phyloP scores from a whole-genome alignment of 129 eudicot genomes.

The Artemisia annua region DNA sequence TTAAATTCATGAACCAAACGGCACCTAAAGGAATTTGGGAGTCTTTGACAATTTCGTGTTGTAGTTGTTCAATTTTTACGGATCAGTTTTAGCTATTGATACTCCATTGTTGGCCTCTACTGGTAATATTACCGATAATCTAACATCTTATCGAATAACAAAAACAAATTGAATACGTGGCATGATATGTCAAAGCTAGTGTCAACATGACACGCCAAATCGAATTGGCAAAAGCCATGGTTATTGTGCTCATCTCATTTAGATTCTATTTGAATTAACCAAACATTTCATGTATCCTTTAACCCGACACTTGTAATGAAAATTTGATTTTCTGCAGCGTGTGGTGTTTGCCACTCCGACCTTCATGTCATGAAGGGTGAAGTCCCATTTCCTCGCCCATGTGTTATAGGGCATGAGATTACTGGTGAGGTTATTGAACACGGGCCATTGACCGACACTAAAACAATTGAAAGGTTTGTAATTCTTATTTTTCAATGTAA shows the following conservation, averaged over 20 bases:
- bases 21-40: no score
- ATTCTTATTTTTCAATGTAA: background rate
- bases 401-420: conserved; percentile 96
- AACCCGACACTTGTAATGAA: no score
- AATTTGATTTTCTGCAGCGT: conserved; percentile 53
- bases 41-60: background rate
- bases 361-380: conserved; percentile 97
- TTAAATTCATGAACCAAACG: no score
- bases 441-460: conserved; percentile 71
- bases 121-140: background rate
- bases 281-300: no score
- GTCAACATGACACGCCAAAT: background rate
- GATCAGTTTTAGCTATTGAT: background rate
- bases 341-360: conserved; percentile 98
- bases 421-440: conserved; percentile 98
- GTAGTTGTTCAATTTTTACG: background rate
- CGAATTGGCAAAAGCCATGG: background rate
- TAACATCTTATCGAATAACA: background rate
- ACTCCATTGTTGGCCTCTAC: background rate
- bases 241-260: background rate
- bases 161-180: background rate
- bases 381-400: conserved; percentile 88
- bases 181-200: background rate
- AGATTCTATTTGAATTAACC: background rate
- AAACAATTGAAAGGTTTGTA: conserved; percentile 71